Conservation (phyloP, 2,329 filamentous ascomycete species). For the Fusarium equiseti region DNA sequence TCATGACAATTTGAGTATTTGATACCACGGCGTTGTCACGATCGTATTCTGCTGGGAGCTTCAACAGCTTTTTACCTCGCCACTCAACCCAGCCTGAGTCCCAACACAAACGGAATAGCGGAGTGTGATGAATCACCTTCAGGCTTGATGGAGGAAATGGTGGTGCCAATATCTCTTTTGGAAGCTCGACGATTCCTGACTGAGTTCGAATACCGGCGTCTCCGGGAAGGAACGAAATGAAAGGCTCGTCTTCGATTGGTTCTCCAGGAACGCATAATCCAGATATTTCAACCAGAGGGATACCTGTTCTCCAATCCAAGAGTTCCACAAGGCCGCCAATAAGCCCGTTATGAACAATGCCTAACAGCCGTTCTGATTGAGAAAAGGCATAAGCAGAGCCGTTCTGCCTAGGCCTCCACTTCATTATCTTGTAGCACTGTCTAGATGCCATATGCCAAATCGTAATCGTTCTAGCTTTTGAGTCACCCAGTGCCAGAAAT, state of each 20-base stretch:
- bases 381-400: no score
- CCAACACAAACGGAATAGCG: neutral
- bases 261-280: no score
- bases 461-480: no score
- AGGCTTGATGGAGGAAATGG: neutral
- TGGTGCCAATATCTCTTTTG: neutral
- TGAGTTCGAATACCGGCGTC: neutral
- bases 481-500: no score
- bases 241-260: no score
- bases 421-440: no score
- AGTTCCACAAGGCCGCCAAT: no score
- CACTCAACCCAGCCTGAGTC: neutral
- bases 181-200: neutral
- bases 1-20: neutral
- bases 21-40: neutral
- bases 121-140: accelerated
- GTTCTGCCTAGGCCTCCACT: no score
- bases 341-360: no score
- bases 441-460: no score
- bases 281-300: neutral
- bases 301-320: neutral
- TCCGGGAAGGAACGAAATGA: neutral
- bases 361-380: no score
- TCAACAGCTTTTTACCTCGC: neutral
- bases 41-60: neutral